Evolutionary conservation across 176 grass and related monocot species (phyloP), one percentile per base, ranked within the genome.

Genomic region (Musa itinerans): DNA sequence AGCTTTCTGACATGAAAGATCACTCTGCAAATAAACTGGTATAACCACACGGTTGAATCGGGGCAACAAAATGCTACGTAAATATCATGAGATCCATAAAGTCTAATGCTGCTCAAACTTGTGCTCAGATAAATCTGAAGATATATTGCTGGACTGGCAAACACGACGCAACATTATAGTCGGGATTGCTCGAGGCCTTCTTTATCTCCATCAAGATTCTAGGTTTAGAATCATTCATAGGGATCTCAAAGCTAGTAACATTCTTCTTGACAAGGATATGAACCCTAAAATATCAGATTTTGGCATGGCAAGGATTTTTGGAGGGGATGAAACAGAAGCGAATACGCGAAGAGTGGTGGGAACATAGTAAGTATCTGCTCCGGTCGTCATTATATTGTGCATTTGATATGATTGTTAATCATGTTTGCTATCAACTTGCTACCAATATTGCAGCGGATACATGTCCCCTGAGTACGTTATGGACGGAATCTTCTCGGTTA

Each of bases 121-220:
- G 6, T 43, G 34, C 34, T 43, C 53, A 96, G 92, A 84, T 86
- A 65, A 66, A 1, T 65, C 79, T 10, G 81, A 64, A 54, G 77
- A 50, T 3, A 23, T 21, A n/a, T 53, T 65, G 53, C 26, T 93
- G 4, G 71, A 73, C 1, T 94, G 85, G 91, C 65, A 11, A 48
- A 79, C 63, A 74, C 82, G 91, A 57, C 34, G 65, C 5, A 56
- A 78, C 25, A 88, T 88, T 68, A 90, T 90, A 43, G 62, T 74
- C 0, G 91, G 87, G 48, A 63, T 88, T 43, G 91, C 91, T 6
- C 51, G 91, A 11, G 91, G 91, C 5, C 55, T 94, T 51, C 87
- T 83, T 63, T 94, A 94, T 54, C 85, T 94, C n/a, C 91, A 90
- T 0, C 87, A 94, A 55, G 91, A 94, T 55, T 94, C 87, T 0